Evolutionary conservation across 441 rosid species (phyloP).

Genomic region (Bruguiera hainesii): DNA sequence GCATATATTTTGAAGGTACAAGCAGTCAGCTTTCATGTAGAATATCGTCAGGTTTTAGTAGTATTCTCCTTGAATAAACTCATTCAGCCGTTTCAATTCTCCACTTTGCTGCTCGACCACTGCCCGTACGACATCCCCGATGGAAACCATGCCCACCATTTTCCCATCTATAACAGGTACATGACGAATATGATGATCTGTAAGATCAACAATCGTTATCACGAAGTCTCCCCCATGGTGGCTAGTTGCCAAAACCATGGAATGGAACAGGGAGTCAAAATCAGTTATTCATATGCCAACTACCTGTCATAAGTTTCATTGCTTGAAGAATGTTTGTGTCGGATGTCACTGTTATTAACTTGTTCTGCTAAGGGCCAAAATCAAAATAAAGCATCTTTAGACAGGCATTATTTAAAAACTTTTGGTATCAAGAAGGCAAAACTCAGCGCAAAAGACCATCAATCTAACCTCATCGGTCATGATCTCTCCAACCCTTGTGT

Average conservation of each 20-base stretch:
- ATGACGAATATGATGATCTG: constrained; percentile 72
- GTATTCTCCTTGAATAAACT: constrained; percentile 70
- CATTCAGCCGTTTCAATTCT: constrained; percentile 64
- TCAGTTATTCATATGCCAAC: not conserved
- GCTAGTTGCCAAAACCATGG: constrained; percentile 6
- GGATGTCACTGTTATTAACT: constrained; percentile 64
- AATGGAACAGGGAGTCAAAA: not conserved
- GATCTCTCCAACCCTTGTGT: constrained; percentile 76
- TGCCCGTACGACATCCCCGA: constrained; percentile 71
- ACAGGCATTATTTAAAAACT: not conserved
- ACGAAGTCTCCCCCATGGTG: not conserved
- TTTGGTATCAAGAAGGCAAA: no score
- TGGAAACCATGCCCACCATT: constrained; percentile 78
- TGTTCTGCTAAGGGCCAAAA: constrained; percentile 40
- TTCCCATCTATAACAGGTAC: constrained; percentile 81
- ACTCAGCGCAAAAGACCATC: no score
- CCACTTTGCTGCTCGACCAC: constrained; percentile 75
- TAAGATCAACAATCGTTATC: not conserved
- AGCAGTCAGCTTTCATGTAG: not conserved
- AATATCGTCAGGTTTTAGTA: constrained; percentile 25
- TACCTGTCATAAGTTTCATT: constrained; percentile 95
- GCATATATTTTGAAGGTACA: constrained; percentile 2
- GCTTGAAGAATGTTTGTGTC: constrained; percentile 70
- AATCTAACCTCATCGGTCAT: constrained; percentile 71
- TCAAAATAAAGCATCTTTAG: not conserved